A percentile compares a stretch with the other conserved stretches of the same genome.
phyloP scores from a whole-genome alignment of 1,284 basidiomycete genomes.

The Coriolopsis trogii region DNA sequence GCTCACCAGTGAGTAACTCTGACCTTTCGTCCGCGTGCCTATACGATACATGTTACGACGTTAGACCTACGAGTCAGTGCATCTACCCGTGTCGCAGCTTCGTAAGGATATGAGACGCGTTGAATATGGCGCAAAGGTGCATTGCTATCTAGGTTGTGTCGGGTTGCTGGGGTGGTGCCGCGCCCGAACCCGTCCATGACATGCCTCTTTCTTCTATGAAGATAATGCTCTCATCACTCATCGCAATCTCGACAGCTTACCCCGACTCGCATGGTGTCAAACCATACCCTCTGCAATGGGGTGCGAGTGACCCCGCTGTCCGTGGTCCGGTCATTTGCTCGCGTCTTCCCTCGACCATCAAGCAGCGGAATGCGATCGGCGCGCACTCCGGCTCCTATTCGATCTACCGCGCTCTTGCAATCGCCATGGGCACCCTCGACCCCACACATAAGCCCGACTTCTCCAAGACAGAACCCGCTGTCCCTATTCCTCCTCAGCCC shows the following conservation, averaged over 20 bases:
- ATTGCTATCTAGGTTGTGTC: too few relatives aligned
- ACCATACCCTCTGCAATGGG: constrained; percentile 85
- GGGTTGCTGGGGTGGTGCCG: too few relatives aligned
- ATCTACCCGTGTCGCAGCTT: too few relatives aligned
- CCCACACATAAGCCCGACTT: constrained; percentile 89
- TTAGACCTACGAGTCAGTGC: too few relatives aligned
- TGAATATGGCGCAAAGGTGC: too few relatives aligned
- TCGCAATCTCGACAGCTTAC: constrained; percentile 55
- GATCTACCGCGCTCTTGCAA: constrained; percentile 91
- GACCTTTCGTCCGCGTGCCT: background rate
- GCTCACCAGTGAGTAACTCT: constrained; percentile 68
- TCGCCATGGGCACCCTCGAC: constrained; percentile 88
- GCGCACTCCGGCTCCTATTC: constrained; percentile 95
- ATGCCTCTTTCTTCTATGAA: too few relatives aligned
- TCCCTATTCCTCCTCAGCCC: constrained; percentile 80
- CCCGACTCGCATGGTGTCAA: constrained; percentile 75
- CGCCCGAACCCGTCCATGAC: background rate
- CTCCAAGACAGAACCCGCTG: constrained; percentile 87
- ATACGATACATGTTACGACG: too few relatives aligned
- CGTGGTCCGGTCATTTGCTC: constrained; percentile 93
- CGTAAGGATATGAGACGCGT: background rate
- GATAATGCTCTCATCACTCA: too few relatives aligned
- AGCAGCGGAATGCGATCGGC: constrained; percentile 91
- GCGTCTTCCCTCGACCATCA: constrained; percentile 83
- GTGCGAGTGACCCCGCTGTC: constrained; percentile 61